Evolutionary conservation across 2,329 filamentous ascomycete genomes (phyloP), one percentile per base, ranked within the genome.

Genomic region (Amauroascus niger): DNA sequence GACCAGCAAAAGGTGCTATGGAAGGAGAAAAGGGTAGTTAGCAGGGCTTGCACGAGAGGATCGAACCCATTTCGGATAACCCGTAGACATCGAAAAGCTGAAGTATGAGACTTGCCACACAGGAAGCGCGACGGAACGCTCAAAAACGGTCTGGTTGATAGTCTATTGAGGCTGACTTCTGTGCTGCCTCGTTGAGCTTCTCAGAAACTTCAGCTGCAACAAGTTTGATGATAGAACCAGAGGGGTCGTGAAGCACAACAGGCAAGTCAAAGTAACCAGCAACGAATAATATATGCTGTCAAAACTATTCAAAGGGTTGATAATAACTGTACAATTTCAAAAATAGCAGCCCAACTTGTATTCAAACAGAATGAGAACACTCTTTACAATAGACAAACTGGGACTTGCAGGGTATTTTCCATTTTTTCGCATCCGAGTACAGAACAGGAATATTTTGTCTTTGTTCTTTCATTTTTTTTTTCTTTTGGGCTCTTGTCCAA

Each of bases 251-350:
- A 11, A 41, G n/a, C n/a, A 16, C 6, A 49, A 6, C 28, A 40
- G 22, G n/a, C 5, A 40, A 40, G 37, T 40, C 37, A 40, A 28
- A 30, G 46, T 49, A 49, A 49, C 35, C 47, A 49, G 47, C 35
- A 40, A 49, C 41, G 47, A 41, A 49, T 49, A 49, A 49, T 49
- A 40, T 49, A 49, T 49, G 47, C 47, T 49, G 47, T 41, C 47
- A 49, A 49, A 49, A 33, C 41, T 40, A 40, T 18, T 13, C 40
- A 39, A 22, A 22, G 47, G 33, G 33, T 13, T 41, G 41, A 49
- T 30, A 41, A 49, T 22, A 49, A 49, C 47, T 49, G 35, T 49
- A 49, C 47, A 49, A 49, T 30, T 49, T 49, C 22, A 49, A 48
- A 46, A 6, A 49, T 20, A 49, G 22, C 20, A 49, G n/a, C 47